Percentiles rank a stretch among this genome's conserved stretches.
Conservation (phyloP, 257 asterid species). For the Nicotiana tabacum region DNA sequence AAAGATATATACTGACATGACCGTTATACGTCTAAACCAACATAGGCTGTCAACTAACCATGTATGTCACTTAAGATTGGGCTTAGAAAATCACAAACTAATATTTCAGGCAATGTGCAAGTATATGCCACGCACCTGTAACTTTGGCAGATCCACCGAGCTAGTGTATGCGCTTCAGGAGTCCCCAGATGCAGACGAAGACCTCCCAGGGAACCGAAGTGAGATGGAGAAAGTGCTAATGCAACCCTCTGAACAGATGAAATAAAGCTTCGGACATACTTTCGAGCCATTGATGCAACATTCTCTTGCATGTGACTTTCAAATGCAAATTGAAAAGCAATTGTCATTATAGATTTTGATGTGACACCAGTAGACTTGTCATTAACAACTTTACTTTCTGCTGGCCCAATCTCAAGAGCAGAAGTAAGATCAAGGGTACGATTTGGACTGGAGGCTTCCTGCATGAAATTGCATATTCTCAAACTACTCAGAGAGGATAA, state of each 20-base stretch:
- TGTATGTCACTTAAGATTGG: not conserved
- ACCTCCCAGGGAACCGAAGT: slow-evolving; percentile 50
- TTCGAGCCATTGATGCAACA: slow-evolving; percentile 79
- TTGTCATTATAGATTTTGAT: slow-evolving; percentile 72
- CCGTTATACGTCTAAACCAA: not conserved
- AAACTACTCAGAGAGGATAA: not conserved
- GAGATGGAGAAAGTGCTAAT: slow-evolving; percentile 75
- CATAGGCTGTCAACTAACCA: not conserved
- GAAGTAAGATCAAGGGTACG: slow-evolving; percentile 92
- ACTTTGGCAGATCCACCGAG: slow-evolving; percentile 84
- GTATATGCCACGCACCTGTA: slow-evolving; percentile 46
- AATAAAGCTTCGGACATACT: slow-evolving; percentile 79
- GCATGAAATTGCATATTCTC: not conserved
- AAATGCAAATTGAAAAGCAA: slow-evolving; percentile 77
- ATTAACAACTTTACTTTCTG: slow-evolving; percentile 44
- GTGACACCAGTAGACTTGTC: slow-evolving; percentile 34
- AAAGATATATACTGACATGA: not conserved
- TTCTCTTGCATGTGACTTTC: slow-evolving; percentile 88
- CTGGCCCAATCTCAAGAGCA: slow-evolving; percentile 72
- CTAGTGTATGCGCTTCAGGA: slow-evolving; percentile 79
- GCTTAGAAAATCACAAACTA: not conserved
- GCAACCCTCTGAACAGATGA: slow-evolving; percentile 90
- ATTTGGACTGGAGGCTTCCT: slow-evolving; percentile 81
- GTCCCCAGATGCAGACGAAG: slow-evolving; percentile 68
- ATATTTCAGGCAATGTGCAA: not conserved